phyloP scores from a whole-genome alignment of 768 basidiomycete genomes.

The Tricholoma sp. region DNA sequence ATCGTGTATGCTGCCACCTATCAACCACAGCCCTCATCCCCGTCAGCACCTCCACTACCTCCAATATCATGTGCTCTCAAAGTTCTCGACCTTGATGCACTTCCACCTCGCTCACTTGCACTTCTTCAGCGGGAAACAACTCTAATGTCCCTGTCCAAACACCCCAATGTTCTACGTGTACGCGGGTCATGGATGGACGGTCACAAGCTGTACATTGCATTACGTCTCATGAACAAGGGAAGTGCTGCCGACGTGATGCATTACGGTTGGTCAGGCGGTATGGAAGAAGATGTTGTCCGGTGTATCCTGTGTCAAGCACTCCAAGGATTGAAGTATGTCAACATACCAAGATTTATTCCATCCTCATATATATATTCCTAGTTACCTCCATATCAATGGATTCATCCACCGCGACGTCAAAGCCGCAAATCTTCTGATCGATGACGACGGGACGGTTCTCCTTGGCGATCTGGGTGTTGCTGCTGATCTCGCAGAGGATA shows the following conservation, averaged over 20 bases:
- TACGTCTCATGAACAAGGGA: slow-evolving; percentile 87
- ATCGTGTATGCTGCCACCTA: slow-evolving; percentile 81
- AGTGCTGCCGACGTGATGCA: slow-evolving; percentile 82
- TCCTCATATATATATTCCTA: slow-evolving; percentile 19
- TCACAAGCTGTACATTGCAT: slow-evolving; percentile 78
- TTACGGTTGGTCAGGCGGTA: slow-evolving; percentile 82
- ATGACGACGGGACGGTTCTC: slow-evolving; percentile 86
- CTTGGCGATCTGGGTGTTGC: slow-evolving; percentile 93
- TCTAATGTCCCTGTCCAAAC: slow-evolving; percentile 88
- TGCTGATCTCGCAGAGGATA: slow-evolving; percentile 72
- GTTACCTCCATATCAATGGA: slow-evolving; percentile 84
- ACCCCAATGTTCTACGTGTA: slow-evolving; percentile 90
- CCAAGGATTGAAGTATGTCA: slow-evolving; percentile 72
- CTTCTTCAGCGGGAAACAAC: slow-evolving; percentile 83
- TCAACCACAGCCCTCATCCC: slow-evolving; percentile 25
- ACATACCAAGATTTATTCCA: neutral
- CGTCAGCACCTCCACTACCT: slow-evolving; percentile 14
- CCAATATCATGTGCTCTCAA: slow-evolving; percentile 75
- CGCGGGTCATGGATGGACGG: slow-evolving; percentile 86
- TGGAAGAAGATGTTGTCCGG: slow-evolving; percentile 85
- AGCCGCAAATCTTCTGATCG: slow-evolving; percentile 89
- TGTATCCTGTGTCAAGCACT: slow-evolving; percentile 84
- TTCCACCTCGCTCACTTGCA: slow-evolving; percentile 64
- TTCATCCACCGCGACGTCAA: slow-evolving; percentile 95
- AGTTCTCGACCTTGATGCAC: slow-evolving; percentile 80